These are phyloP conservation scores for Chaetomiaceae sp. DNA, from an alignment of 2,329 filamentous ascomycete species.

Conservation along the genomic window DNA sequence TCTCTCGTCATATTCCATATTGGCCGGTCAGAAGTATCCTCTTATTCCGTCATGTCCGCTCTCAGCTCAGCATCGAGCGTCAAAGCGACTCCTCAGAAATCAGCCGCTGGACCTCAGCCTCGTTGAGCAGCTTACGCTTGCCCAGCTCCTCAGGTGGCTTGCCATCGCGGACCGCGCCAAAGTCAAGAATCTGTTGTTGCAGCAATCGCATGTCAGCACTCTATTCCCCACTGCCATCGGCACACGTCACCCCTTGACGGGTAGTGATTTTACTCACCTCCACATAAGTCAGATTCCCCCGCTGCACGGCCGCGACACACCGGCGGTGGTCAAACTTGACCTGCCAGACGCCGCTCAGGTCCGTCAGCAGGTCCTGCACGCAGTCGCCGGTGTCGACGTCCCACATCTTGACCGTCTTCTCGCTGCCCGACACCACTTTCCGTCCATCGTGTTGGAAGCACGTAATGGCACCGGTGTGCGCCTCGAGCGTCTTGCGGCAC, in stretches of 20 bases:
- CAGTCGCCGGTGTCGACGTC: slow-evolving; percentile 88
- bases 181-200: slow-evolving; percentile 95
- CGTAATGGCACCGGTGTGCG: slow-evolving; percentile 94
- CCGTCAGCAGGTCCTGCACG: slow-evolving; percentile 84
- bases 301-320: slow-evolving; percentile 93
- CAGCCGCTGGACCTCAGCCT: slow-evolving; percentile 46
- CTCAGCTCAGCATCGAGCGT: neutral
- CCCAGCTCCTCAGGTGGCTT: slow-evolving; percentile 71
- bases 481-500: slow-evolving; percentile 83
- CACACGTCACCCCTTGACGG: neutral
- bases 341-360: slow-evolving; percentile 97
- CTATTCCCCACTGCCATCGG: neutral
- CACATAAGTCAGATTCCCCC: slow-evolving; percentile 87
- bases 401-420: slow-evolving; percentile 98
- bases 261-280: slow-evolving; percentile 57
- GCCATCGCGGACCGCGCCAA: slow-evolving; percentile 87
- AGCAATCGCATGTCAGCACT: slow-evolving; percentile 29
- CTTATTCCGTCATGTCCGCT: too few species aligned
- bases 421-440: slow-evolving; percentile 94
- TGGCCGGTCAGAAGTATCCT: too few species aligned
- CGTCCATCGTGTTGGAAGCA: slow-evolving; percentile 97
- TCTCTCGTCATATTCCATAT: too few species aligned
- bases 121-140: slow-evolving; percentile 64
- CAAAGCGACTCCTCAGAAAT: slow-evolving; percentile 39
- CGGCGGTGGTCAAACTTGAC: slow-evolving; percentile 94